These are phyloP conservation scores for Boletellus ananiceps DNA, from an alignment of 768 basidiomycete genomes.

Conservation along the genomic window DNA sequence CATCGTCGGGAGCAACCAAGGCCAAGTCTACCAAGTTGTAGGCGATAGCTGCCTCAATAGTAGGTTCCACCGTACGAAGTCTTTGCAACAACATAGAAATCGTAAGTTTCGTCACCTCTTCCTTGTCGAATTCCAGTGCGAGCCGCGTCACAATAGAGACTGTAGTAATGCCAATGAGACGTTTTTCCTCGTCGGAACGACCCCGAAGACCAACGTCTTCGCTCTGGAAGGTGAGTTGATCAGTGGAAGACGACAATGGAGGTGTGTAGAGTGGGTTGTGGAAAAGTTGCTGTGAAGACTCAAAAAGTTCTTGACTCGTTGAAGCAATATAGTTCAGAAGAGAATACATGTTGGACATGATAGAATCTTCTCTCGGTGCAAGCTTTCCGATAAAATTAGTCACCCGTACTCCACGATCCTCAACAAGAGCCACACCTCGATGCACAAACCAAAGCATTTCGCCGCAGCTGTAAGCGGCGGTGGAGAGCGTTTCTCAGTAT, in stretches of 20 bases:
- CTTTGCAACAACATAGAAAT: constrained; percentile 92
- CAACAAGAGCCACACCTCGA: constrained; percentile 49
- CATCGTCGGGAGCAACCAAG: constrained; percentile 65
- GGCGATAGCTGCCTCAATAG: constrained; percentile 87
- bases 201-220: constrained; percentile 61
- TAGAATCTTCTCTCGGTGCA: constrained; percentile 80
- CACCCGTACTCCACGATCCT: background rate
- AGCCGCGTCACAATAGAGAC: constrained; percentile 87
- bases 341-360: constrained; percentile 96
- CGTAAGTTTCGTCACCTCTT: constrained; percentile 86
- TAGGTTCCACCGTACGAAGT: constrained; percentile 76
- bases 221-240: constrained; percentile 50
- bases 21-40: constrained; percentile 91
- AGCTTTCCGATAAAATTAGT: constrained; percentile 41
- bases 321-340: constrained; percentile 88
- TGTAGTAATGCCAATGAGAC: constrained; percentile 82
- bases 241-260: constrained; percentile 32
- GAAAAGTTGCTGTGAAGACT: constrained; percentile 42
- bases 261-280: constrained; percentile 38
- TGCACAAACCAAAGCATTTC: constrained; percentile 85
- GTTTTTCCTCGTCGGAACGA: constrained; percentile 78
- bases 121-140: constrained; percentile 79
- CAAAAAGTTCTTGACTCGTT: constrained; percentile 71
- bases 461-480: constrained; percentile 82
- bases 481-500: constrained; percentile 65